Base-by-base conservation (phyloP, 73 alveolate species). In the Breviolum minutum region DNA sequence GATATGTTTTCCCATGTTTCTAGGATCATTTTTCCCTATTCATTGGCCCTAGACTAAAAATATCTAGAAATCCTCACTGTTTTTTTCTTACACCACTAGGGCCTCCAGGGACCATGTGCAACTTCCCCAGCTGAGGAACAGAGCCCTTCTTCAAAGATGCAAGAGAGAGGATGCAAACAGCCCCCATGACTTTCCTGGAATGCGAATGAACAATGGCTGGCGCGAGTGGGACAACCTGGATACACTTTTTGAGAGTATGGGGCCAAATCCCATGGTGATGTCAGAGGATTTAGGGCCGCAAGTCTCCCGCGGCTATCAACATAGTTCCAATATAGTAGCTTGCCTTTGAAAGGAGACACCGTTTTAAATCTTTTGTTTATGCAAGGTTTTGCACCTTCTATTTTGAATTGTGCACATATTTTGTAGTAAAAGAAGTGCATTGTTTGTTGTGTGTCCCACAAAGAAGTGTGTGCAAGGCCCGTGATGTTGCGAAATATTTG, bases 171-270 rank as follows among this genome's bases (percentile, higher is more conserved):
- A 90, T 71, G 26, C 62, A 30, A n/a, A 71, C 30, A 90, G 96
- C 74, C 64, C 86, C 64, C 96, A 90, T 74, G 96, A 90, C 87
- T 90, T 54, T 63, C 96, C 96, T 27, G 96, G 96, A 73, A 70
- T 71, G 96, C 95, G 95, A 48, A 16, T 68, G 64, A 69, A 62
- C 70, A 69, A 89, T 29, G 95, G 95, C 86, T 89, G 70, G 62
- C 95, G 95, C n/a, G 95, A 89, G 86, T 89, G 95, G 95, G 95
- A 89, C 26, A 89, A 16, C 70, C 70, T 89, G n/a, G 95, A 89
- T 32, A 85, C 95, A 6, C 73, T 89, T 76, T 89, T 89, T 70
- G 86, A 89, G 86, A 89, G 95, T 74, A 89, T 89, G 95, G 95
- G 95, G 63, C 95, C 95, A 48, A 89, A 68, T 69, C 95, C 95